Conservation (phyloP, 495 filamentous ascomycete genomes). For the Pseudotulostoma volvatum region DNA sequence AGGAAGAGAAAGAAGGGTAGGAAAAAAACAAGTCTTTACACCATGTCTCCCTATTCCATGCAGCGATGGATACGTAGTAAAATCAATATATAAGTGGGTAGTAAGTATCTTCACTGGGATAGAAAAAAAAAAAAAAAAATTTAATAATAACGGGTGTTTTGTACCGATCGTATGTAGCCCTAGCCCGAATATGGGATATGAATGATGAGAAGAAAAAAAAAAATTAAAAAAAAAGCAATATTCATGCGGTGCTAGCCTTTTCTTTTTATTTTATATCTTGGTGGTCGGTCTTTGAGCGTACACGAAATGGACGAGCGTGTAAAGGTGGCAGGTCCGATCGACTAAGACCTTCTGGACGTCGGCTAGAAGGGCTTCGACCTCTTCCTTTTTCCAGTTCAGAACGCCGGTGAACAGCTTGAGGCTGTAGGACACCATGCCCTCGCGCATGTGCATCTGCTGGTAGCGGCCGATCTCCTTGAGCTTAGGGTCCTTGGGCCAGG, state of each 20-base stretch:
- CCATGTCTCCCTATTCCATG: too few species aligned
- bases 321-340: conserved; percentile 34
- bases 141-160: too few species aligned
- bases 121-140: too few species aligned
- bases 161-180: too few species aligned
- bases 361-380: conserved; percentile 38
- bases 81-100: too few species aligned
- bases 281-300: conserved; percentile 16
- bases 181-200: too few species aligned
- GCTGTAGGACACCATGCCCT: conserved; percentile 27
- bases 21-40: too few species aligned
- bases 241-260: not conserved
- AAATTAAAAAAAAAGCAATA: not conserved
- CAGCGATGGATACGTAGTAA: too few species aligned
- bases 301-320: conserved; percentile 19
- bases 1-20: too few species aligned
- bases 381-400: conserved; percentile 37
- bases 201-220: not conserved
- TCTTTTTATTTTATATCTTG: conserved; percentile 7
- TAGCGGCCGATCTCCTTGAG: conserved; percentile 30
- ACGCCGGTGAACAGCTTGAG: conserved; percentile 35
- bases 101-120: too few species aligned
- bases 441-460: conserved; percentile 24
- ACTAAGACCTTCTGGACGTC: conserved; percentile 36
- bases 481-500: conserved; percentile 27